These are phyloP conservation scores for Bidens hawaiensis DNA, from an alignment of 140 eudicot genomes.

Conservation along the genomic window DNA sequence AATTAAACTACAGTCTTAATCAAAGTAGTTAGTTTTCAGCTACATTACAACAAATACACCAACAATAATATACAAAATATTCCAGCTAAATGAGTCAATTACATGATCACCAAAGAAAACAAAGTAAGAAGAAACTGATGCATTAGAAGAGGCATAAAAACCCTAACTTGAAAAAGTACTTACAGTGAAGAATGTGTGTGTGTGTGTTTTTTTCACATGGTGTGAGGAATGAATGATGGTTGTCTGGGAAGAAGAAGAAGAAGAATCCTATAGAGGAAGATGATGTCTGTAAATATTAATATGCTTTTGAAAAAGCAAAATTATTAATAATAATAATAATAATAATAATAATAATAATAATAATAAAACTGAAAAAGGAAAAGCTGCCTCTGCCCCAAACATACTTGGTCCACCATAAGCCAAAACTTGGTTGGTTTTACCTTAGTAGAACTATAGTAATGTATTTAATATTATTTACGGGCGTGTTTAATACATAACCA, in stretches of 20 bases:
- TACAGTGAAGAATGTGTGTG: constrained; percentile 24
- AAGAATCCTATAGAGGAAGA: constrained; percentile 39
- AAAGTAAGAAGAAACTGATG: constrained; percentile 10
- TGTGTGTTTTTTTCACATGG: constrained; percentile 5
- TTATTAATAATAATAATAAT: too few relatives aligned
- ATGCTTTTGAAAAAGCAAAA: constrained; percentile 54
- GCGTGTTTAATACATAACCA: too few relatives aligned
- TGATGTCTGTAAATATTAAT: constrained; percentile 11
- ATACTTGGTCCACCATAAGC: constrained; percentile 21
- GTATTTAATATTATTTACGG: too few relatives aligned
- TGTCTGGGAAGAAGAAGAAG: constrained; percentile 48
- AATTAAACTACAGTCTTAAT: constrained; percentile 11
- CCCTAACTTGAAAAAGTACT: constrained; percentile 21
- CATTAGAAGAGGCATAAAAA: background rate
- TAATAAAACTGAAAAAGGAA: constrained; percentile 39
- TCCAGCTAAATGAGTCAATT: constrained; percentile 12
- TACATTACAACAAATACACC: constrained; percentile 26
- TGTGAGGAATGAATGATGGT: constrained; percentile 17
- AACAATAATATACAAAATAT: constrained; percentile 3
- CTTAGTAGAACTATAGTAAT: too few relatives aligned
- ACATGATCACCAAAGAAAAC: constrained; percentile 9
- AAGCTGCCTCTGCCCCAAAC: constrained; percentile 38
- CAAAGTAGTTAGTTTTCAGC: constrained; percentile 25
- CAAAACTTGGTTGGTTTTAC: background rate
- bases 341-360: background rate